phyloP scores from a whole-genome alignment of 1,284 basidiomycete genomes.

The Mrakiaceae sp. region DNA sequence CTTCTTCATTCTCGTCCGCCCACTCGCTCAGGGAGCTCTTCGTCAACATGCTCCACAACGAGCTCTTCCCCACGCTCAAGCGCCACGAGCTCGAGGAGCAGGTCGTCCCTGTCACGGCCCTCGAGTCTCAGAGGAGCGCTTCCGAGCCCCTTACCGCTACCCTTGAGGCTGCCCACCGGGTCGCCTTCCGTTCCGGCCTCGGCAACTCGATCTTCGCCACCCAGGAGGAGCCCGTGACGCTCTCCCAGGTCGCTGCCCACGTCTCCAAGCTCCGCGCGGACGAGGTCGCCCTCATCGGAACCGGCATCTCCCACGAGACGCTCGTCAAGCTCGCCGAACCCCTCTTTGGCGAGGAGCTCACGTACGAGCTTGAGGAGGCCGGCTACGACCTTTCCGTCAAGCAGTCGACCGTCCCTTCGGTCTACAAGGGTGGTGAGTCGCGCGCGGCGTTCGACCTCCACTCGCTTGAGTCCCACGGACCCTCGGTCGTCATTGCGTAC shows the following conservation, averaged over 20 bases:
- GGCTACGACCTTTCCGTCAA: slow-evolving; percentile 15
- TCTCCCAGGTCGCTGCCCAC: slow-evolving; percentile 56
- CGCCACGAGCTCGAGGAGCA: slow-evolving; percentile 78
- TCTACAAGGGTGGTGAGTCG: slow-evolving; percentile 77
- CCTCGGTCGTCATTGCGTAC: slow-evolving; percentile 73
- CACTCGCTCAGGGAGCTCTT: slow-evolving; percentile 8
- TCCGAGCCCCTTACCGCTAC: slow-evolving; percentile 53
- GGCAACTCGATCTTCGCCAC: slow-evolving; percentile 76
- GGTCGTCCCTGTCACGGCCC: slow-evolving; percentile 61
- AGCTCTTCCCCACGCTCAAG: slow-evolving; percentile 37
- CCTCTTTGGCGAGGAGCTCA: slow-evolving; percentile 17
- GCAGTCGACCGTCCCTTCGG: slow-evolving; percentile 39
- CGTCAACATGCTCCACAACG: slow-evolving; percentile 7
- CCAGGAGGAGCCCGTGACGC: slow-evolving; percentile 52
- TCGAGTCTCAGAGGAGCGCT: slow-evolving; percentile 55
- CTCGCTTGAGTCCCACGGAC: slow-evolving; percentile 39
- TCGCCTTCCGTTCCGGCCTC: slow-evolving; percentile 84
- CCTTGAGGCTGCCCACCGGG: slow-evolving; percentile 68
- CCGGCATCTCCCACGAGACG: slow-evolving; percentile 62
- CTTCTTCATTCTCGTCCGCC: neutral
- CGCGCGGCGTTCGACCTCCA: slow-evolving; percentile 48
- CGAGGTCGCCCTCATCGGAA: slow-evolving; percentile 74
- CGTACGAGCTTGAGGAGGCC: neutral
- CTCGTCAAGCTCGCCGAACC: slow-evolving; percentile 54
- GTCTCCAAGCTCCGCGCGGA: slow-evolving; percentile 54